Conservation (phyloP, 2,329 filamentous ascomycete genomes). For the Eutypella sp. region DNA sequence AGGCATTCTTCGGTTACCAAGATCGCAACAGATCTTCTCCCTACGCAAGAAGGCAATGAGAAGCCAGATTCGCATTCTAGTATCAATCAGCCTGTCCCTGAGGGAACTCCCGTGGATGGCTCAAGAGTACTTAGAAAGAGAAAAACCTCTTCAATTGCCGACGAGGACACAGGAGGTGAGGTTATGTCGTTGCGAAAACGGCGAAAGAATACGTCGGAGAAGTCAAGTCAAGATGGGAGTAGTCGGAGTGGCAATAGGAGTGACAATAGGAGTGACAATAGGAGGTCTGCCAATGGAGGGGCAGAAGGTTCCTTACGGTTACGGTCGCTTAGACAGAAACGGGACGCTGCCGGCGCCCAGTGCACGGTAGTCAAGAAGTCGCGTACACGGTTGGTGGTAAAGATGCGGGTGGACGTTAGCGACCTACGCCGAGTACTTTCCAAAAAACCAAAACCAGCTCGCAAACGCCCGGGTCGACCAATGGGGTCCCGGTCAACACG, state of each 20-base stretch:
- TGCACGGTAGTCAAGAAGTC: slow-evolving; percentile 39
- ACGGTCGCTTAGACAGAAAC: slow-evolving; percentile 55
- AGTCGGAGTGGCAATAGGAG: slow-evolving; percentile 31
- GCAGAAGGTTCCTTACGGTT: slow-evolving; percentile 30
- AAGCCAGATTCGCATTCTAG: slow-evolving; percentile 71
- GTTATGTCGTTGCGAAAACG: slow-evolving; percentile 49
- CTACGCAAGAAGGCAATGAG: slow-evolving; percentile 58
- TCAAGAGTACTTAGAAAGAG: slow-evolving; percentile 77
- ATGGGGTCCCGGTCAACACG: slow-evolving; percentile 27
- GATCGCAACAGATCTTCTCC: slow-evolving; percentile 66
- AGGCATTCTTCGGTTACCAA: slow-evolving; percentile 59
- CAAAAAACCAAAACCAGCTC: slow-evolving; percentile 53
- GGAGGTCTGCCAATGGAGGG: slow-evolving; percentile 29
- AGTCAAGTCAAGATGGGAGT: slow-evolving; percentile 27
- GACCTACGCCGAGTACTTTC: slow-evolving; percentile 58
- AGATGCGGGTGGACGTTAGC: slow-evolving; percentile 51
- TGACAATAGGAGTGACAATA: slow-evolving; percentile 30
- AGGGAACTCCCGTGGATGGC: slow-evolving; percentile 70
- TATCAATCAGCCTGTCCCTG: slow-evolving; percentile 67
- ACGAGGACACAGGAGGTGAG: slow-evolving; percentile 48
- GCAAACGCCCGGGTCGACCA: slow-evolving; percentile 39
- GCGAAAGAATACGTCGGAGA: slow-evolving; percentile 43
- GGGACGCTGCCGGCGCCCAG: slow-evolving; percentile 30
- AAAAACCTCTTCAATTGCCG: slow-evolving; percentile 69
- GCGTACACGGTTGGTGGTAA: slow-evolving; percentile 47